Conservation (phyloP, 208 protist species). For the Vickermania spadyakhi region DNA sequence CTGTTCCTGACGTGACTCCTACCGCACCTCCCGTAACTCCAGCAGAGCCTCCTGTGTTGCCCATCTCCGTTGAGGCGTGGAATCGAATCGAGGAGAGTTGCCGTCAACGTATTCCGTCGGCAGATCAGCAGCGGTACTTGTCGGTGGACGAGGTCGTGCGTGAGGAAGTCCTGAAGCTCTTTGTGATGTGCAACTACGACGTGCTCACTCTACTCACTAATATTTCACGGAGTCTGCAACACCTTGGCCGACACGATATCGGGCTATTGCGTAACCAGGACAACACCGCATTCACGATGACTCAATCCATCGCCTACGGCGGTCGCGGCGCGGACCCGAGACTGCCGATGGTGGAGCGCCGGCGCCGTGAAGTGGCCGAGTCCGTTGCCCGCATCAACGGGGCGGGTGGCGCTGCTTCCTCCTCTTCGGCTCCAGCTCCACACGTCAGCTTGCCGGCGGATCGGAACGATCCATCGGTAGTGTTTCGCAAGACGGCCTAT, state of each 20-base stretch:
- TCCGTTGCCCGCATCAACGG: slow-evolving; percentile 49
- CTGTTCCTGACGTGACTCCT: slow-evolving; percentile 8
- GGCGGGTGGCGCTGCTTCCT: slow-evolving; percentile 12
- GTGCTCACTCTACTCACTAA: slow-evolving; percentile 50
- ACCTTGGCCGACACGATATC: slow-evolving; percentile 72
- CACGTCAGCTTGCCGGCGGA: background rate
- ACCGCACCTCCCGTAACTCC: slow-evolving; percentile 2
- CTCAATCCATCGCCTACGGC: slow-evolving; percentile 57
- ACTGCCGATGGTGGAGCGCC: slow-evolving; percentile 24
- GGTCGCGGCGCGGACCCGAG: slow-evolving; percentile 11
- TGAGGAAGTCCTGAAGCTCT: slow-evolving; percentile 57
- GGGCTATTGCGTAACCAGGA: slow-evolving; percentile 71
- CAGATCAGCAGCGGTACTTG: slow-evolving; percentile 50
- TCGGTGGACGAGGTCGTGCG: slow-evolving; percentile 62
- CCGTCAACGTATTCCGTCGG: slow-evolving; percentile 27
- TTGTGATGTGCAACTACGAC: slow-evolving; percentile 71
- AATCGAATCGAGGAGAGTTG: slow-evolving; percentile 28
- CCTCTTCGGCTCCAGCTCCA: background rate
- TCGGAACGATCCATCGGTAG: background rate
- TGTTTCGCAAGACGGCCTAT: slow-evolving; percentile 17
- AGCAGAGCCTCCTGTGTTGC: slow-evolving; percentile 6
- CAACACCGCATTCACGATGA: slow-evolving; percentile 69
- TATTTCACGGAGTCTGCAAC: slow-evolving; percentile 55
- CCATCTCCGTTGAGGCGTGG: slow-evolving; percentile 18
- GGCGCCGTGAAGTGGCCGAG: slow-evolving; percentile 34